phyloP scores from a whole-genome alignment of 2,329 filamentous ascomycete genomes.

The Ascochyta rabiei region DNA sequence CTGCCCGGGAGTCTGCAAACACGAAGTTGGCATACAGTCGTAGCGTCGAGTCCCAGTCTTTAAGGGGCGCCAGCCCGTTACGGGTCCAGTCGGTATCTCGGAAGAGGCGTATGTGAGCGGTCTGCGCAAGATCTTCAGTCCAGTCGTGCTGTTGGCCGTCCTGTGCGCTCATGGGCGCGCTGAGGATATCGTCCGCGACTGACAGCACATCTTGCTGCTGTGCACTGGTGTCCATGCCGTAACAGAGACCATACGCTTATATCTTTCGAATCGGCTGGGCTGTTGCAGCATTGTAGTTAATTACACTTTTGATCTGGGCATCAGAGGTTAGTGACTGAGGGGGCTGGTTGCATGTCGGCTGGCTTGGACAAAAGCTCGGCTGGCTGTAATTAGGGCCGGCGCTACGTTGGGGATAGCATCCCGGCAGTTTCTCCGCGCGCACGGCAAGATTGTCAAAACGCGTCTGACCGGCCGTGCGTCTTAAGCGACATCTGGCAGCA shows the following conservation, averaged over 20 bases:
- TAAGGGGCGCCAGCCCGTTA: slow-evolving; percentile 25
- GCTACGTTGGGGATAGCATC: too few species aligned
- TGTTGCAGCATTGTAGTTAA: not conserved
- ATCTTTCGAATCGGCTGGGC: too few species aligned
- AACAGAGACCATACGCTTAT: too few species aligned
- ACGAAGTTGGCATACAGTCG: slow-evolving; percentile 31
- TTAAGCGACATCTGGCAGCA: too few species aligned
- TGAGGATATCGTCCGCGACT: not conserved
- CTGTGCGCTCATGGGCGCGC: not conserved
- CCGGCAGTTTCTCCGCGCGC: too few species aligned
- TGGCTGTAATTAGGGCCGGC: too few species aligned
- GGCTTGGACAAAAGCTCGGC: too few species aligned
- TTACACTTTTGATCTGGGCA: too few species aligned
- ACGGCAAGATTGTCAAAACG: too few species aligned
- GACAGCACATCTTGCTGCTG: not conserved
- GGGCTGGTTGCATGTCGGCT: too few species aligned
- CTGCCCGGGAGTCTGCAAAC: slow-evolving; percentile 33
- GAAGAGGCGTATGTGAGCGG: slow-evolving; percentile 33
- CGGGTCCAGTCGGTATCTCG: slow-evolving; percentile 28
- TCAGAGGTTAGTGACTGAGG: too few species aligned
- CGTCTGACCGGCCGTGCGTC: too few species aligned
- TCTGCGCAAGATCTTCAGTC: slow-evolving; percentile 28
- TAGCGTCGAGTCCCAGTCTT: slow-evolving; percentile 24
- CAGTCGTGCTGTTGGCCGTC: slow-evolving; percentile 17
- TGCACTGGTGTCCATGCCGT: not conserved